These are phyloP conservation scores for Conoideocrella luteorostrata DNA, from an alignment of 2,329 filamentous ascomycete genomes.

Conservation along the genomic window DNA sequence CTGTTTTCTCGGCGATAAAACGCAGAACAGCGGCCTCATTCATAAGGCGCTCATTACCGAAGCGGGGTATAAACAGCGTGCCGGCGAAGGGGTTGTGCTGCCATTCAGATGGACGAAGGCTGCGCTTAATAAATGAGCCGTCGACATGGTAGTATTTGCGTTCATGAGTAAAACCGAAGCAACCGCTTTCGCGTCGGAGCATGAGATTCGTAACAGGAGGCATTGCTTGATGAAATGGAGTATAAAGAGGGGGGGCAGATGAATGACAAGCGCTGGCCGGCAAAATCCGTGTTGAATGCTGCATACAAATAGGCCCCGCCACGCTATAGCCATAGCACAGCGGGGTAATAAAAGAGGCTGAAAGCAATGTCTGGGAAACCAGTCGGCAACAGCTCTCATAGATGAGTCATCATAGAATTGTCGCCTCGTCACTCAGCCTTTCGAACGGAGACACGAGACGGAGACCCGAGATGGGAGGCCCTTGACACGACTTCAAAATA, in stretches of 20 bases:
- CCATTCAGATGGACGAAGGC: conserved; percentile 9
- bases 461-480: too few species aligned
- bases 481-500: too few species aligned
- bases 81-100: conserved; percentile 6
- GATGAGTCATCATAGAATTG: too few species aligned
- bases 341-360: too few species aligned
- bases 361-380: too few species aligned
- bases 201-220: conserved; percentile 8
- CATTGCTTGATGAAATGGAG: conserved; percentile 1
- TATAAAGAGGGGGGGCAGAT: neutral
- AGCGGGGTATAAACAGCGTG: conserved; percentile 8
- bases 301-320: too few species aligned
- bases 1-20: conserved; percentile 13
- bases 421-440: too few species aligned
- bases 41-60: conserved; percentile 12
- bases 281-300: too few species aligned
- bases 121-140: conserved; percentile 9
- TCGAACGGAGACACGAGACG: too few species aligned
- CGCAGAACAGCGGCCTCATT: conserved; percentile 13
- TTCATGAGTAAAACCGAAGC: conserved; percentile 6
- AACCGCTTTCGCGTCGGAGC: conserved; percentile 8
- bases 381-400: too few species aligned
- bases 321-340: too few species aligned
- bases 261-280: too few species aligned
- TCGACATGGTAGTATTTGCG: conserved; percentile 10